These are phyloP conservation scores for Globisporangium okanoganense DNA, from an alignment of 352 stramenopile species.

Conservation along the genomic window DNA sequence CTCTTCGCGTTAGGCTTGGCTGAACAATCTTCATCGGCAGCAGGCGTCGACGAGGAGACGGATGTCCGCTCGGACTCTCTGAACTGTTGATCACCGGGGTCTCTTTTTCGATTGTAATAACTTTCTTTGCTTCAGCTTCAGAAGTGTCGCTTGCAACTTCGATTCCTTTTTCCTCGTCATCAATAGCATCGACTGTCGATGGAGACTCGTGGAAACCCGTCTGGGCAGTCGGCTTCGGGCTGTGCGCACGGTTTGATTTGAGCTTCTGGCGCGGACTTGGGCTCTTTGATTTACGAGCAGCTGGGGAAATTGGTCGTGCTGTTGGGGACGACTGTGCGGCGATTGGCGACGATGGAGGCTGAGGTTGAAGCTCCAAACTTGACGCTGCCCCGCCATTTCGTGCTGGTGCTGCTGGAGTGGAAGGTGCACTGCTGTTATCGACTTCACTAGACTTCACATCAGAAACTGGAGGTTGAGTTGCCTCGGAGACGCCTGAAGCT, in stretches of 20 bases:
- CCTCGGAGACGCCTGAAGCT: background rate
- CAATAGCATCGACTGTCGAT: background rate
- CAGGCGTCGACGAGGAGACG: background rate
- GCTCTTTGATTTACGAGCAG: constrained; percentile 2
- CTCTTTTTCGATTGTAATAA: background rate
- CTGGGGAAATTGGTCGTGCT: constrained; percentile 6
- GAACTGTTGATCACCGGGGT: background rate
- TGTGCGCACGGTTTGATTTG: constrained; percentile 7
- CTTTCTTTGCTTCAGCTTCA: background rate
- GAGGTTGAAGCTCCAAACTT: background rate
- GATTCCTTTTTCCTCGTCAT: background rate
- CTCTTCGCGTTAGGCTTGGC: background rate
- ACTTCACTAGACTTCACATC: background rate
- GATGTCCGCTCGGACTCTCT: background rate
- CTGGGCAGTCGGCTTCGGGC: background rate
- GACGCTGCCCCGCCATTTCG: background rate
- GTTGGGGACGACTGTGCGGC: background rate
- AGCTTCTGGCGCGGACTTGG: constrained; percentile 13
- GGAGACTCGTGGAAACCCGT: background rate
- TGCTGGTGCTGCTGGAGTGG: background rate
- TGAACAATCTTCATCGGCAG: background rate
- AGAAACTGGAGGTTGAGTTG: background rate
- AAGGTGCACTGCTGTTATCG: too few species aligned
- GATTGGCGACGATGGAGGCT: background rate
- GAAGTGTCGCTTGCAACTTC: background rate